These are phyloP conservation scores for Amanita molliuscula DNA, from an alignment of 768 basidiomycete species.

Conservation along the genomic window DNA sequence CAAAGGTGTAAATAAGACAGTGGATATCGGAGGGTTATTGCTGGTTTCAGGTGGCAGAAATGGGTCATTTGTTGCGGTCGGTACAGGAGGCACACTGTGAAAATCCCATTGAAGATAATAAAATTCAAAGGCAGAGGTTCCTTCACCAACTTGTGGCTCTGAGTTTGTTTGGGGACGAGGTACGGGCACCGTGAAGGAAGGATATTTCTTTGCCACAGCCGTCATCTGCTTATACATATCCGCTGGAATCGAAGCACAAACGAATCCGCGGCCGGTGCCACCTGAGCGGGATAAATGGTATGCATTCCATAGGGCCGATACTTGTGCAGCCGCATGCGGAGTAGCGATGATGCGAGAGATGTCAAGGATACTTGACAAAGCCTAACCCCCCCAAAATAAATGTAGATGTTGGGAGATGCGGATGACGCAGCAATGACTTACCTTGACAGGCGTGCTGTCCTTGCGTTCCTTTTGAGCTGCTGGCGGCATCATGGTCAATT, in stretches of 20 bases:
- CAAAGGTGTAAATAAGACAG: slow-evolving; percentile 85
- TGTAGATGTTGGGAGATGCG: slow-evolving; percentile 3
- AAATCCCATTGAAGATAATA: slow-evolving; percentile 89
- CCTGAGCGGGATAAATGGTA: slow-evolving; percentile 79
- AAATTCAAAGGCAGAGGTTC: slow-evolving; percentile 56
- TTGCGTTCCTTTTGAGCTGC: slow-evolving; percentile 25
- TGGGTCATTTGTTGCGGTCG: slow-evolving; percentile 35
- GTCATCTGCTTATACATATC: slow-evolving; percentile 67
- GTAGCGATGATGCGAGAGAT: slow-evolving; percentile 53
- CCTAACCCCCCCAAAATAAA: slow-evolving; percentile 31
- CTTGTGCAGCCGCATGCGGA: slow-evolving; percentile 62
- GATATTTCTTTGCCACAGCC: slow-evolving; percentile 50
- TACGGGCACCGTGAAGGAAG: slow-evolving; percentile 76
- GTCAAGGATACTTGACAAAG: slow-evolving; percentile 75
- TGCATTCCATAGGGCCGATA: slow-evolving; percentile 79
- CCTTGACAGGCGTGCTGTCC: slow-evolving; percentile 64
- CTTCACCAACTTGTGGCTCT: slow-evolving; percentile 18
- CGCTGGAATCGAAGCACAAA: slow-evolving; percentile 75
- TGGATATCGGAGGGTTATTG: slow-evolving; percentile 47
- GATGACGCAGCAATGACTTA: slow-evolving; percentile 16
- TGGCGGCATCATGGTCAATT: slow-evolving; percentile 3
- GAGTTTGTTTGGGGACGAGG: slow-evolving; percentile 31
- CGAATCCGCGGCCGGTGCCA: slow-evolving; percentile 73
- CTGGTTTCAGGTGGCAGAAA: slow-evolving; percentile 27
- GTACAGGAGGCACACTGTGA: slow-evolving; percentile 57